Percentiles rank a stretch among this genome's conserved stretches.
These are phyloP conservation scores for Fraxinus baroniana DNA, from an alignment of 305 asterid genomes.

Conservation along the genomic window DNA sequence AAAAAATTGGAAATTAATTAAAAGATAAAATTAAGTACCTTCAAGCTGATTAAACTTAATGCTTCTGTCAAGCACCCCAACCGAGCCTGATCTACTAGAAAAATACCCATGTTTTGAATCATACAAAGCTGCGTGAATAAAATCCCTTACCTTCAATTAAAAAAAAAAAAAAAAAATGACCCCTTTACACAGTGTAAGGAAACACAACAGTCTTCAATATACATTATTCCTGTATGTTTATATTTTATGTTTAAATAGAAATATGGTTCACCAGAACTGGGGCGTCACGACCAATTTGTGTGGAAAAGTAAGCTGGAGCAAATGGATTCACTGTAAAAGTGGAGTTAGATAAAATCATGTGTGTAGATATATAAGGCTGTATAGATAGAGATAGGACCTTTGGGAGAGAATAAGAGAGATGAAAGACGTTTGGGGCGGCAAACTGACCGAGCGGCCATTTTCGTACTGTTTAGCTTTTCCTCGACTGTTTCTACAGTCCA, in stretches of 20 bases:
- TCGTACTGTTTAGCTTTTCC: slow-evolving; percentile 21
- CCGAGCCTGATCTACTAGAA: slow-evolving; percentile 80
- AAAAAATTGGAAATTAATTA: slow-evolving; percentile 1
- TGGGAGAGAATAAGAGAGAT: slow-evolving; percentile 34
- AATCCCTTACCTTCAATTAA: slow-evolving; percentile 85
- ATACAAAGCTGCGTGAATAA: slow-evolving; percentile 75
- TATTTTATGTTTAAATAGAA: neutral
- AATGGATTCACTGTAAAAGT: slow-evolving; percentile 47
- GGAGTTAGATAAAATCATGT: neutral
- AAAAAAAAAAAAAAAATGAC: neutral
- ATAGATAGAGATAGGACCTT: slow-evolving; percentile 31
- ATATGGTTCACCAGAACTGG: slow-evolving; percentile 55
- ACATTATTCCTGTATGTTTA: neutral
- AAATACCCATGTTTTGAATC: slow-evolving; percentile 82
- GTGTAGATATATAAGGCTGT: neutral
- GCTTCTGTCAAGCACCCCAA: slow-evolving; percentile 83
- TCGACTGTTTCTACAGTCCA: neutral
- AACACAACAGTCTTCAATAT: neutral
- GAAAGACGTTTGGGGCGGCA: slow-evolving; percentile 38
- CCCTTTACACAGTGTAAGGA: neutral
- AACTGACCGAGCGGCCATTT: slow-evolving; percentile 56
- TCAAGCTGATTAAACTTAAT: slow-evolving; percentile 69
- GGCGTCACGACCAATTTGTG: slow-evolving; percentile 63
- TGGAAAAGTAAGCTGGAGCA: slow-evolving; percentile 55
- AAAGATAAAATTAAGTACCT: slow-evolving; percentile 37